phyloP scores from a whole-genome alignment of 805 yeast species.

The Saccharomycopsis sp. region DNA sequence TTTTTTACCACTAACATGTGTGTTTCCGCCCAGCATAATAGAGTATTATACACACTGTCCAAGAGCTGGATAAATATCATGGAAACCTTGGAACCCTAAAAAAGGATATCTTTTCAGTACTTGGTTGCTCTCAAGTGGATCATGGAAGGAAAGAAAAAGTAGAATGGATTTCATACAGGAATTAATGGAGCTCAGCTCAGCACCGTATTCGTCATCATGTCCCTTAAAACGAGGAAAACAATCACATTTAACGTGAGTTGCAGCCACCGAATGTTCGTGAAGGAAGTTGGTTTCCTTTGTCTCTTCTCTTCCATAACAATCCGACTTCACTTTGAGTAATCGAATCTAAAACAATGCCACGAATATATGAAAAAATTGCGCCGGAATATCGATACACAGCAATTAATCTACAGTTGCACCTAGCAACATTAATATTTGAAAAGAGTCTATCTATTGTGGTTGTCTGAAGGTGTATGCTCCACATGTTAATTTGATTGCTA shows the following conservation, averaged over 20 bases:
- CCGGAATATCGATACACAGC: not conserved
- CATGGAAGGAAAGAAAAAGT: too few relatives aligned
- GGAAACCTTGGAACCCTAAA: not conserved
- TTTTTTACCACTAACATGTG: not conserved
- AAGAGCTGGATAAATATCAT: not conserved
- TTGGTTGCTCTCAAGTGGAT: too few relatives aligned
- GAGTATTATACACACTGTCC: not conserved
- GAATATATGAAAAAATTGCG: not conserved
- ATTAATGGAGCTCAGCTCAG: not conserved
- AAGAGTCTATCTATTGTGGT: too few relatives aligned
- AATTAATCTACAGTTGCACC: too few relatives aligned
- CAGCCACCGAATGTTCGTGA: not conserved
- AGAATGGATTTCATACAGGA: too few relatives aligned
- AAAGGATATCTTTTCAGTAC: not conserved
- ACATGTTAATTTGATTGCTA: too few relatives aligned
- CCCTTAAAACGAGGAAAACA: not conserved
- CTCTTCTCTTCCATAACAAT: not conserved
- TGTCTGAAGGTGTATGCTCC: too few relatives aligned
- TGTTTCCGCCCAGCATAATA: not conserved
- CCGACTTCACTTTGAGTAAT: too few relatives aligned
- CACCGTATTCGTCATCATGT: not conserved
- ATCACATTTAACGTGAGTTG: not conserved
- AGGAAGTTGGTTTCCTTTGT: not conserved
- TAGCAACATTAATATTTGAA: too few relatives aligned
- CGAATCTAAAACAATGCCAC: not conserved